phyloP scores from a whole-genome alignment of 2,329 filamentous ascomycete genomes.

The Fusarium decemcellulare region DNA sequence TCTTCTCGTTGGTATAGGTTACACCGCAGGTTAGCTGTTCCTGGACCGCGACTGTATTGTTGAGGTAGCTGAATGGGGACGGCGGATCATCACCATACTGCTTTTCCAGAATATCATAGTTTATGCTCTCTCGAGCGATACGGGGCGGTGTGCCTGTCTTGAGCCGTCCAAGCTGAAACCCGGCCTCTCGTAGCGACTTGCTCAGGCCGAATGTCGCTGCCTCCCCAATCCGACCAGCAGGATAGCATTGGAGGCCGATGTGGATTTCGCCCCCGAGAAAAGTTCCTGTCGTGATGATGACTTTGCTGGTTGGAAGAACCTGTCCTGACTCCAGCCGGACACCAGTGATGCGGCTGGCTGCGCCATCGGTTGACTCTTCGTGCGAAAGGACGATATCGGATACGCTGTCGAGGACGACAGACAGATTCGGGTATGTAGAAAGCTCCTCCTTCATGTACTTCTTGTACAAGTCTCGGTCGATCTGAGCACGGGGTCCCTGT shows the following conservation, averaged over 20 bases:
- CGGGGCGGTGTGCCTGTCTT: conserved; percentile 98
- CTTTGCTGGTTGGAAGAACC: conserved; percentile 82
- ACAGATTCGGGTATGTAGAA: conserved; percentile 81
- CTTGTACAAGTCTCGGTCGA: conserved; percentile 91
- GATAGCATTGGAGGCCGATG: conserved; percentile 87
- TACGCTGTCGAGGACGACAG: conserved; percentile 87
- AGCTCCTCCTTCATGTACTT: conserved; percentile 93
- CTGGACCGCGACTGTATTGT: conserved; percentile 81
- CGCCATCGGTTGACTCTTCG: conserved; percentile 53
- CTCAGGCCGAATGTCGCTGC: conserved; percentile 93
- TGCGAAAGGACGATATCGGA: conserved; percentile 85
- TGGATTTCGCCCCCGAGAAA: conserved; percentile 98
- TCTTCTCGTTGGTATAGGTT: conserved; percentile 86
- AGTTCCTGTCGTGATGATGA: conserved; percentile 96
- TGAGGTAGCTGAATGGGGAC: conserved; percentile 91
- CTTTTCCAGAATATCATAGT: conserved; percentile 78
- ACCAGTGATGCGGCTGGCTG: conserved; percentile 82
- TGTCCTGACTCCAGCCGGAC: conserved; percentile 91
- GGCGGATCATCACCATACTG: conserved; percentile 90
- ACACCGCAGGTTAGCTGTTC: conserved; percentile 89
- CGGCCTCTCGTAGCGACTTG: conserved; percentile 89
- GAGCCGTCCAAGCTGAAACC: conserved; percentile 88
- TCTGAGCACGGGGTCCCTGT: conserved; percentile 90
- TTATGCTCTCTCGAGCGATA: conserved; percentile 84
- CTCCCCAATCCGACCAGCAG: conserved; percentile 93